Percentiles rank a stretch among this genome's conserved stretches.
Conservation (phyloP, 768 basidiomycete species). For the Mrakia blollopis region DNA sequence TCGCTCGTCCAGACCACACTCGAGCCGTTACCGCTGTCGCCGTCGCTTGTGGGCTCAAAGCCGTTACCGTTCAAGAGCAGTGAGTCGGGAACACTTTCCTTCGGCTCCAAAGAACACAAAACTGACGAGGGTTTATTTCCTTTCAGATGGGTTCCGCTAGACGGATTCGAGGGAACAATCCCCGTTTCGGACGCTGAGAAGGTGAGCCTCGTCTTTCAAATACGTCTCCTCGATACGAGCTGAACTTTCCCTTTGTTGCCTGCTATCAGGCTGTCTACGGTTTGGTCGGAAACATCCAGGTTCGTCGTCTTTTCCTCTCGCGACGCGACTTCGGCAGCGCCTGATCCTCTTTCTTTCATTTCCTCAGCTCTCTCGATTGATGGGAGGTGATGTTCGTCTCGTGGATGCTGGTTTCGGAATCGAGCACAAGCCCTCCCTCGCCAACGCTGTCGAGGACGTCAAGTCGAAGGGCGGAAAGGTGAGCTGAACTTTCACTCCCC, state of each 20-base stretch:
- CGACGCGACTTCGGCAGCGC: background rate
- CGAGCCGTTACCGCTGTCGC: slow-evolving; percentile 38
- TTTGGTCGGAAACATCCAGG: slow-evolving; percentile 24
- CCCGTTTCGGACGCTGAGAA: slow-evolving; percentile 13
- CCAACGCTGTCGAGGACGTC: slow-evolving; percentile 37
- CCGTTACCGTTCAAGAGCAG: slow-evolving; percentile 36
- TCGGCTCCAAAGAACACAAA: background rate
- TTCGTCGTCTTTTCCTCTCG: background rate
- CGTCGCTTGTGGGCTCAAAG: slow-evolving; percentile 37
- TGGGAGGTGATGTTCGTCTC: slow-evolving; percentile 39
- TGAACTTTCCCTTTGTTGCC: no score
- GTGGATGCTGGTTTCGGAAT: slow-evolving; percentile 37
- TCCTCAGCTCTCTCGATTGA: slow-evolving; percentile 35
- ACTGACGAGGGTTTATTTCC: background rate
- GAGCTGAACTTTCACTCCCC: slow-evolving; percentile 1
- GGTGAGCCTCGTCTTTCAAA: no score
- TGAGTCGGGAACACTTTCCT: background rate
- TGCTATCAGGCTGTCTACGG: slow-evolving; percentile 15
- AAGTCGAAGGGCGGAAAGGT: slow-evolving; percentile 37
- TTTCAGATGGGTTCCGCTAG: slow-evolving; percentile 38
- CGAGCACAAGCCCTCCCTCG: slow-evolving; percentile 36
- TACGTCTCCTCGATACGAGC: no score
- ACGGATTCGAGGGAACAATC: slow-evolving; percentile 27
- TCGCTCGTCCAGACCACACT: slow-evolving; percentile 33
- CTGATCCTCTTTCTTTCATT: background rate